Evolutionary conservation across 371 early-diverging fungal species (phyloP), one percentile per base, ranked within the genome.

Genomic region (Dichotomocladium elegans): DNA sequence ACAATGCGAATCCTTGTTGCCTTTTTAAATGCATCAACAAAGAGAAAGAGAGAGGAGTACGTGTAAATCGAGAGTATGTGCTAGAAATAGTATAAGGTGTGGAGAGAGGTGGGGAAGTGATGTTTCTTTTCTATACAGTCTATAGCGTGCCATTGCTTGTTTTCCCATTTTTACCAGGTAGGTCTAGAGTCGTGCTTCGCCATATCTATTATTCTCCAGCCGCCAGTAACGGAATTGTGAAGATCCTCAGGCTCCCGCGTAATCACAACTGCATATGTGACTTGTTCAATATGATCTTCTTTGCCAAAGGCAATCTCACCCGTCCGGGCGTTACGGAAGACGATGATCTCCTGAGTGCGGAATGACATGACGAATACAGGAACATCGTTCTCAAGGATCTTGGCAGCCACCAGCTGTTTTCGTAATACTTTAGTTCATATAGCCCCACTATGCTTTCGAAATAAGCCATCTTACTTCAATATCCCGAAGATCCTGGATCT

Each of bases 121-220:
- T 48, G 35, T 9, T 9, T n/a, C 22, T 14, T 17, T 43, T 51
- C 53, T 53, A 53, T 44, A 53, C 31, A 53, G 19, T 51, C 19
- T 50, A 41, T 42, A 50, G 24, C 37, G 26, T n/a, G 27, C 27
- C 34, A 50, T 19, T 29, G 35, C 21, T 7, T 43, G 17, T 43
- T 9, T n/a, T 8, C 8, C 15, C 29, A 19, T 24, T 29, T 66
- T 58, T 80, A 85, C 86, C 86, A 87, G 19, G 79, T 79, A 21
- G 83, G 74, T 64, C 87, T 58, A 10, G 86, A 82, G 35, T 80
- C 77, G 55, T 88, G 87, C 73, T 91, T 91, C 57, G 92, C 92
- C 80, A 92, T 81, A 45, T 92, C 91, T 59, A 95, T 90, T 58
- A 95, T 82, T 71, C 88, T 84, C 93, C 96, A 95, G 31, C 97